Evolutionary conservation across 805 yeast species (phyloP).

Genomic region (Ogataea ganodermae): DNA sequence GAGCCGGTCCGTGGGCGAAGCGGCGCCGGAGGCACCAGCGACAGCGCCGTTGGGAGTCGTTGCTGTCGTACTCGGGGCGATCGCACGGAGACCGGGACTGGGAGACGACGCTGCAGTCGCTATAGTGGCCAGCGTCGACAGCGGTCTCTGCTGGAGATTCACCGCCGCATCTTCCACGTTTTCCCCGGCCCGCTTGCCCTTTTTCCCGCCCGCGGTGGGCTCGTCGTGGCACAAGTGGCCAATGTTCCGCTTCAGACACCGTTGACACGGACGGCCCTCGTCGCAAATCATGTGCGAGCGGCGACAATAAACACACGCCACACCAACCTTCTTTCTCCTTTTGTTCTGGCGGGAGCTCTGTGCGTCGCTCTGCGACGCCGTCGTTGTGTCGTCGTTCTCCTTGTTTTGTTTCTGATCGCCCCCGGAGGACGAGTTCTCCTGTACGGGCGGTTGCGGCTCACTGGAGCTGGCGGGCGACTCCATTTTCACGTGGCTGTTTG

Average conservation of each 20-base stretch:
- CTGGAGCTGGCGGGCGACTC: neutral
- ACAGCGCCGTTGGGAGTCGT: neutral
- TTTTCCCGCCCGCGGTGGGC: conserved; percentile 44
- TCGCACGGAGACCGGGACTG: conserved; percentile 13
- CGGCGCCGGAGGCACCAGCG: conserved; percentile 10
- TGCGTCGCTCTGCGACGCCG: neutral
- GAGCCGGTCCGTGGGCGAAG: too few relatives aligned
- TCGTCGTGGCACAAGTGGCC: conserved; percentile 86
- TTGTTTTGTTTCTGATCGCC: conserved; percentile 6
- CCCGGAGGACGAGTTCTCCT: neutral
- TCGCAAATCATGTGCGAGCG: conserved; percentile 95
- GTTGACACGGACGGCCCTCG: conserved; percentile 68
- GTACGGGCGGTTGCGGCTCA: neutral
- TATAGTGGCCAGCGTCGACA: neutral
- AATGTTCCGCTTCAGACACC: conserved; percentile 85
- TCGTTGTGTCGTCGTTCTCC: neutral
- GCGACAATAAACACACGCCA: conserved; percentile 89
- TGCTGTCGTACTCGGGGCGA: conserved; percentile 3
- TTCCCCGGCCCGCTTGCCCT: conserved; percentile 9
- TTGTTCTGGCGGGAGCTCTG: conserved; percentile 2
- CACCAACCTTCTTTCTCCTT: conserved; percentile 51
- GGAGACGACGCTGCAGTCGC: conserved; percentile 7
- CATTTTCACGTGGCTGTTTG: neutral
- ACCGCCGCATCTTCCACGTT: neutral
- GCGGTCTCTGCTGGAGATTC: conserved; percentile 6